Evolutionary conservation across 805 yeast genomes (phyloP), one percentile per base, ranked within the genome.

Genomic region (Candida hispaniensis): DNA sequence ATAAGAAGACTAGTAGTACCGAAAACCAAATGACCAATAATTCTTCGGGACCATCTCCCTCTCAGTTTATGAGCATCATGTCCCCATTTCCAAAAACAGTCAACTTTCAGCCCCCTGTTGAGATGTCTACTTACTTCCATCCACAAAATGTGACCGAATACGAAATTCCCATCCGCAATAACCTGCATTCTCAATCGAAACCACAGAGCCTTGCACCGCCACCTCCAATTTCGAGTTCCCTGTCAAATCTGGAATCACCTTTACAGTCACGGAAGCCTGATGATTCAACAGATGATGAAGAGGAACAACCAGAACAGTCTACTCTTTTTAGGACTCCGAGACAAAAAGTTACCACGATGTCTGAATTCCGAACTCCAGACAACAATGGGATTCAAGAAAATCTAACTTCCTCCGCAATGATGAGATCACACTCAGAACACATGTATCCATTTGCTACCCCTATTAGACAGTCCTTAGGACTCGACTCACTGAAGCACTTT

Each of bases 61-160:
- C 28, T 18, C 36, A 32, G 36, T 32, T 23, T 18, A 32, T 32
- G 36, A 23, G 36, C 18, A 28, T 32, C 21, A 32, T 32, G 28
- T 32, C 36, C 3, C 36, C 36, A 6, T 32, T 32, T 18, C n/a
- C n/a, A n/a, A n/a, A n/a, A n/a, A n/a, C n/a, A n/a, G n/a, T n/a
- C n/a, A n/a, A n/a, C n/a, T n/a, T n/a, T n/a, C n/a, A n/a, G n/a
- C n/a, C n/a, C n/a, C n/a, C n/a, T n/a, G n/a, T n/a, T n/a, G n/a
- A n/a, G n/a, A n/a, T n/a, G n/a, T n/a, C n/a, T n/a, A n/a, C n/a
- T n/a, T n/a, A n/a, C n/a, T n/a, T n/a, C n/a, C n/a, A n/a, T n/a
- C n/a, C n/a, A n/a, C n/a, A n/a, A n/a, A n/a, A n/a, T n/a, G n/a
- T n/a, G n/a, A n/a, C n/a, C n/a, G n/a, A n/a, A n/a, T n/a, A n/a